Evolutionary conservation across 2,329 filamentous ascomycete genomes (phyloP).

Genomic region (Xylariaceae sp.): DNA sequence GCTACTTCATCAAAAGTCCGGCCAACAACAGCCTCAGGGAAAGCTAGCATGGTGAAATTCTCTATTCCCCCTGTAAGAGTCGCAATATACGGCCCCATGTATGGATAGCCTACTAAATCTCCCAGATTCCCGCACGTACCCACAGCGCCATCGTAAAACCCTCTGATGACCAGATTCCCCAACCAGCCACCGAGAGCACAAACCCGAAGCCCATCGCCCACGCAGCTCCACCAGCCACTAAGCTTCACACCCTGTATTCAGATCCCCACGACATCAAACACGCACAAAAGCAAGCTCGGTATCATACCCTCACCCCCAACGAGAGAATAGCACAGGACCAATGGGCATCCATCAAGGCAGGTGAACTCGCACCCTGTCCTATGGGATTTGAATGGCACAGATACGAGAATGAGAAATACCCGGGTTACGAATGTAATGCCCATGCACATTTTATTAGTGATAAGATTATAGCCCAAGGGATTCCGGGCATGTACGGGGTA

Average conservation of each 20-base stretch:
- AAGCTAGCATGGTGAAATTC: no score
- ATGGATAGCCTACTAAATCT: no score
- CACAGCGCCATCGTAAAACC: background rate
- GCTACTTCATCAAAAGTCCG: no score
- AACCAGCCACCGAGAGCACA: background rate
- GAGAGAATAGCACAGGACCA: conserved; percentile 11
- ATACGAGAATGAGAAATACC: background rate
- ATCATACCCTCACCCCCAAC: conserved; percentile 4
- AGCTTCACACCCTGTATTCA: conserved; percentile 3
- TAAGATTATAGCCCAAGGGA: conserved; percentile 10
- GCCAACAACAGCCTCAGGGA: no score
- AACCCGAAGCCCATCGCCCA: background rate
- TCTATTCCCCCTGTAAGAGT: no score
- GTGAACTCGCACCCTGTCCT: conserved; percentile 18
- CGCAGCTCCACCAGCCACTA: background rate
- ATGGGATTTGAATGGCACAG: conserved; percentile 8
- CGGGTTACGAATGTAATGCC: conserved; percentile 10
- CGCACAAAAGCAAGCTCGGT: conserved; percentile 12
- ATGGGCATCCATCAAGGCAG: conserved; percentile 17
- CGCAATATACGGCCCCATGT: no score
- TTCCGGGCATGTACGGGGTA: conserved; percentile 10
- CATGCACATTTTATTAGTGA: conserved; percentile 15
- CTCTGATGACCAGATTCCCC: background rate
- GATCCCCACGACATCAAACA: conserved; percentile 10
- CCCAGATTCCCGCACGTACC: background rate